Base-by-base conservation (phyloP, 1,284 basidiomycete genomes). In the Bondarzewia mesenterica region DNA sequence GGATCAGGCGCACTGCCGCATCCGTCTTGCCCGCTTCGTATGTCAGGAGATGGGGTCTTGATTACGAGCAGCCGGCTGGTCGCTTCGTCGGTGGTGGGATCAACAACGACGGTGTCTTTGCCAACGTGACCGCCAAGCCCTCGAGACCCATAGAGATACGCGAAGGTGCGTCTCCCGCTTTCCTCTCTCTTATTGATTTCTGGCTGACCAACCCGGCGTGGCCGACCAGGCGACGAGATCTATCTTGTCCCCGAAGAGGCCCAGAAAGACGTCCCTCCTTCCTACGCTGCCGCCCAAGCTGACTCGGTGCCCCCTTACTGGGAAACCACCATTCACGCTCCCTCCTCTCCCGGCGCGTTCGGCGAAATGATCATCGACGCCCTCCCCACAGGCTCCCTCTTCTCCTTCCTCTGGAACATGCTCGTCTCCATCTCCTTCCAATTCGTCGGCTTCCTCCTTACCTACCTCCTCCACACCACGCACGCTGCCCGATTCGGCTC, bases 301-400 rank as follows among this genome's bases (percentile, higher is more conserved):
- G 95, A 99, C 65, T 82, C 93, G 12, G 93, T 94, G 2, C 95
- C 95, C 2, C 90, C 94, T 0, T 99, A 99, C 66, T 98, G 94
- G 86, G 96, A 98, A 62, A 97, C 93, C 5, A 95, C 93, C 1
- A 83, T 98, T 21, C 89, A 97, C 57, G 83, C 86, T 21, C 85
- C 87, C 6, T 82, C 83, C 49, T 67, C 78, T 42, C 55, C 66
- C 47, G 59, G 58, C 54, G 55, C 58, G 42, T 60, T 64, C 27
- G 86, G 85, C 40, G 85, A 87, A 56, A 77, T 89, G 67, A 77
- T 88, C 54, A 78, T 90, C 57, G 87, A 89, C 52, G 75, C 75
- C 16, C 72, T 90, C 23, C 81, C 86, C 32, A 88, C 93, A 6
- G 86, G 85, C 26, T 80, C 82, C 5, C 59, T 90, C 22, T 94